Evolutionary conservation across 768 basidiomycete genomes (phyloP).

Genomic region (Paxillus ammoniavirescens): DNA sequence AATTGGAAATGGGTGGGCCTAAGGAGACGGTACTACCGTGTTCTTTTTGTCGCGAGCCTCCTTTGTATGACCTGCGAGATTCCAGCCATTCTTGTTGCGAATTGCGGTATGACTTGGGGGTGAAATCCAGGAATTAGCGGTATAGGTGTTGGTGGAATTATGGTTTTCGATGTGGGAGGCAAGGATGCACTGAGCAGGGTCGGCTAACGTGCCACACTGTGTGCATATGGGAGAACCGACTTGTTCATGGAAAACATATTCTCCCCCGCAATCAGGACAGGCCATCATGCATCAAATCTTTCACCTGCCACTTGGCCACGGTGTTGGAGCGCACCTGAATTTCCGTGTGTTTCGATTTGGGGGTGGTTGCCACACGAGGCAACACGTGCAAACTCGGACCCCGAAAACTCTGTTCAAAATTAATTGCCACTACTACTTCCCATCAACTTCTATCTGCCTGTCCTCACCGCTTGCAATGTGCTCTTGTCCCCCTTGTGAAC

Average conservation of each 20-base stretch:
- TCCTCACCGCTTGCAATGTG: not conserved
- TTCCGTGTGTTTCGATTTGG: no score
- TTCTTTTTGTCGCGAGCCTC: constrained; percentile 66
- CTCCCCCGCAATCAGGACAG: constrained; percentile 56
- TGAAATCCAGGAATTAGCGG: constrained; percentile 23
- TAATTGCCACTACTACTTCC: not conserved
- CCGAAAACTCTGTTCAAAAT: constrained; percentile 24
- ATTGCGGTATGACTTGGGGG: constrained; percentile 44
- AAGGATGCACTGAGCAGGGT: constrained; percentile 61
- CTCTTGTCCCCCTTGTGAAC: not conserved
- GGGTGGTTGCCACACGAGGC: not conserved
- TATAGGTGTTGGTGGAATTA: constrained; percentile 33
- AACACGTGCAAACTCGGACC: constrained; percentile 15
- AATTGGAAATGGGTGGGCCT: constrained; percentile 5
- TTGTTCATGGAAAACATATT: constrained; percentile 54
- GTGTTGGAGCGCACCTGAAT: no score
- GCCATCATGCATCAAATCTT: constrained; percentile 5
- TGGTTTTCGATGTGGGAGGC: constrained; percentile 41
- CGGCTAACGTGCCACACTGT: constrained; percentile 66
- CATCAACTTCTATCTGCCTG: not conserved
- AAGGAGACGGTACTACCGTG: constrained; percentile 40
- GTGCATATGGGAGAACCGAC: constrained; percentile 65
- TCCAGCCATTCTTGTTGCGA: constrained; percentile 53
- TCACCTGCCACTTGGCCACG: no score
- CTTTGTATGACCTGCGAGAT: constrained; percentile 63